A percentile compares a stretch with the other conserved stretches of the same genome.
Conservation (phyloP, 2,329 filamentous ascomycete genomes). For the Alternaria gaisen region DNA sequence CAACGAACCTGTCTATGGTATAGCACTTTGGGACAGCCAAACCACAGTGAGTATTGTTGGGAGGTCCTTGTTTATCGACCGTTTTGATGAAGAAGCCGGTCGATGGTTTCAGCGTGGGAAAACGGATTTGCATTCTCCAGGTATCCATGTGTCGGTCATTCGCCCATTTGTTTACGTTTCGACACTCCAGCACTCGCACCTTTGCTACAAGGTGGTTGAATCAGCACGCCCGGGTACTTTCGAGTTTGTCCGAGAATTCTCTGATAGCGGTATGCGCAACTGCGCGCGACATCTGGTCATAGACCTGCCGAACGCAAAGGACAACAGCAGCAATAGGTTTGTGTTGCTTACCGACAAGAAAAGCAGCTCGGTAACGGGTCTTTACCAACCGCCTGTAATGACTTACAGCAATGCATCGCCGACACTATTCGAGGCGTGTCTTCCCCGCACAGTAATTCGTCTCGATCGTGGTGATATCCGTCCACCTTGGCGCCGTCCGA, state of each 20-base stretch:
- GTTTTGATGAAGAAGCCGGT: slow-evolving; percentile 35
- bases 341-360: slow-evolving; percentile 48
- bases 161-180: slow-evolving; percentile 62
- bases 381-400: slow-evolving; percentile 34
- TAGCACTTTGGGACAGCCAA: slow-evolving; percentile 38
- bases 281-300: slow-evolving; percentile 39
- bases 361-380: slow-evolving; percentile 37
- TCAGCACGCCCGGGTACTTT: slow-evolving; percentile 39
- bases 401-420: slow-evolving; percentile 36
- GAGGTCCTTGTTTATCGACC: slow-evolving; percentile 38
- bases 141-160: slow-evolving; percentile 59
- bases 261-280: slow-evolving; percentile 40
- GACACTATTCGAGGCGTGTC: slow-evolving; percentile 54
- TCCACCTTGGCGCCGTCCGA: slow-evolving; percentile 46
- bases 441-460: slow-evolving; percentile 54
- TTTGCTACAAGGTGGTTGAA: slow-evolving; percentile 55
- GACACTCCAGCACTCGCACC: slow-evolving; percentile 63
- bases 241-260: slow-evolving; percentile 38
- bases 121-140: slow-evolving; percentile 58
- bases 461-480: slow-evolving; percentile 61
- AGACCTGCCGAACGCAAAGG: slow-evolving; percentile 12
- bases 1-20: slow-evolving; percentile 43
- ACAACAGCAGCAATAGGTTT: slow-evolving; percentile 21
- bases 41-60: slow-evolving; percentile 40
- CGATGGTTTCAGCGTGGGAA: slow-evolving; percentile 54